Percentiles rank a stretch among this genome's conserved stretches.
Evolutionary conservation across 2,329 filamentous ascomycete species (phyloP).

Genomic region (Fusarium decemcellulare): DNA sequence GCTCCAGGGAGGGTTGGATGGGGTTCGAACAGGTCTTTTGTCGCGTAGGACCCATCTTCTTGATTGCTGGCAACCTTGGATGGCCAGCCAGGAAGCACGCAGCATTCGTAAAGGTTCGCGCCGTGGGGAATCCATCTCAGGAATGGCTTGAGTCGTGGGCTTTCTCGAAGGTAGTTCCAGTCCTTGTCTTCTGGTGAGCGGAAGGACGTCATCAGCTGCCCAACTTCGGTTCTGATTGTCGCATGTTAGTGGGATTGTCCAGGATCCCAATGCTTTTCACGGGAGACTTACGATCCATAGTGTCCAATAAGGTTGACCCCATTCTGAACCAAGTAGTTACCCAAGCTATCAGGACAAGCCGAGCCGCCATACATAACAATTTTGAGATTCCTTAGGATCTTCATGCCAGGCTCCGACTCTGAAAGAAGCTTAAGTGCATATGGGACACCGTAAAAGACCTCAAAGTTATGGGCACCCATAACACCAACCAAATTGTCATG

Average conservation of each 20-base stretch:
- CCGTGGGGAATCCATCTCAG: conserved; percentile 35
- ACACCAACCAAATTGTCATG: conserved; percentile 59
- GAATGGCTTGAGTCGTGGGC: conserved; percentile 24
- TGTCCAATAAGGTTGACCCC: conserved; percentile 69
- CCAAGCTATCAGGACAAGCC: conserved; percentile 70
- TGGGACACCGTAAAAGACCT: conserved; percentile 72
- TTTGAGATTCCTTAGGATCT: conserved; percentile 60
- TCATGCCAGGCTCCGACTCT: conserved; percentile 68
- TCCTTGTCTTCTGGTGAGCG: conserved; percentile 35
- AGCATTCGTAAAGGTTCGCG: conserved; percentile 51
- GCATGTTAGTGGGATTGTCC: background rate
- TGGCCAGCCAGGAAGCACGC: conserved; percentile 54
- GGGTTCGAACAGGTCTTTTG: conserved; percentile 57
- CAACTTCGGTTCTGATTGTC: conserved; percentile 40
- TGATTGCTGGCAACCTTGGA: conserved; percentile 50
- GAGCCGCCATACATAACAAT: conserved; percentile 71
- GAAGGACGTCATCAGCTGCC: conserved; percentile 46
- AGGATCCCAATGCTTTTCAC: background rate
- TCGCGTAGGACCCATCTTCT: conserved; percentile 58
- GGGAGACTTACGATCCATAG: conserved; percentile 65
- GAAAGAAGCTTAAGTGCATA: conserved; percentile 75
- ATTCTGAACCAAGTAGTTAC: conserved; percentile 63
- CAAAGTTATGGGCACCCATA: conserved; percentile 53
- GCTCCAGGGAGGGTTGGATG: conserved; percentile 57
- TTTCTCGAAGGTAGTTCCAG: conserved; percentile 52